These are phyloP conservation scores for Trypanosoma boissoni DNA, from an alignment of 208 protist species.

Conservation along the genomic window DNA sequence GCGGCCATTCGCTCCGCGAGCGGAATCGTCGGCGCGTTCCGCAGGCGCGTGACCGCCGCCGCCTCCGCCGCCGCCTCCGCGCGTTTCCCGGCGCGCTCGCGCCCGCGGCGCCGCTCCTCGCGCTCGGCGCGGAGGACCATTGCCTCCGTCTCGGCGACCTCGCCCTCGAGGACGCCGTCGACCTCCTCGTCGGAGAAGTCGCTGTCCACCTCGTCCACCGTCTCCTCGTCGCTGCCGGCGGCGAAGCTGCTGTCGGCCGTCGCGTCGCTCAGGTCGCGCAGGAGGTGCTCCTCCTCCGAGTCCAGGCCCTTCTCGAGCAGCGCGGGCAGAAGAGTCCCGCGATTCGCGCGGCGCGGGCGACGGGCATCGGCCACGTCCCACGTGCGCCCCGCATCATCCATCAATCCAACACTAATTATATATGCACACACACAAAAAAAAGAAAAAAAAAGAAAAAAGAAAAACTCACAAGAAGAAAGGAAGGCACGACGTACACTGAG, in stretches of 20 bases:
- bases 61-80: constrained; percentile 2
- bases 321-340: constrained; percentile 52
- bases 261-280: constrained; percentile 42
- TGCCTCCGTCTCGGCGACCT: constrained; percentile 46
- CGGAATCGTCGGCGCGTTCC: constrained; percentile 53
- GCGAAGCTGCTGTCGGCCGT: constrained; percentile 64
- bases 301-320: constrained; percentile 68
- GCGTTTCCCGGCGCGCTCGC: constrained; percentile 22
- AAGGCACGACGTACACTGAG: no score
- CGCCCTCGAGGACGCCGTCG: constrained; percentile 30
- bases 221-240: constrained; percentile 50
- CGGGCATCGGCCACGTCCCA: constrained; percentile 38
- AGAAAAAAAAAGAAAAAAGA: not conserved
- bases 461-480: no score
- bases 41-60: constrained; percentile 26
- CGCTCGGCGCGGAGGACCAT: constrained; percentile 49
- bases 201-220: constrained; percentile 63
- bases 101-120: constrained; percentile 26
- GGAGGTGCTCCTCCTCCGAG: constrained; percentile 57
- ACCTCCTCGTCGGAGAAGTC: constrained; percentile 76
- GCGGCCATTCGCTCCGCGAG: constrained; percentile 38
- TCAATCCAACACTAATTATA: not conserved
- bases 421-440: not conserved
- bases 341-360: constrained; percentile 45
- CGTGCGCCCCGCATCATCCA: not conserved